Conservation (phyloP, 2,329 filamentous ascomycete genomes). For the Cytospora schulzeri region DNA sequence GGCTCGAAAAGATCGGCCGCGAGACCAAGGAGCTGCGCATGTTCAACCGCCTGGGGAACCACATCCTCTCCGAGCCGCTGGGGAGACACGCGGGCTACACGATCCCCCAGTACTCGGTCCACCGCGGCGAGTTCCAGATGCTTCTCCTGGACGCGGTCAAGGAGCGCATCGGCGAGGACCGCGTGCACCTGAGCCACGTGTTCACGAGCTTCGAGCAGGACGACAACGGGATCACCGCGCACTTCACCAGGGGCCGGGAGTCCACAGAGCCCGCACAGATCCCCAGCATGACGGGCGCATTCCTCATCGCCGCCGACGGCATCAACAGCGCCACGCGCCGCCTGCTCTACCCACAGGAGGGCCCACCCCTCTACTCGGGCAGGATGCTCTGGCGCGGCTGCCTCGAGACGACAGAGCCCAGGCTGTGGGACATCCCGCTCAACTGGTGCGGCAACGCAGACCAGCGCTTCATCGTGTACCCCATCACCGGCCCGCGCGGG, state of each 20-base stretch:
- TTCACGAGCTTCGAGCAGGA: slow-evolving; percentile 41
- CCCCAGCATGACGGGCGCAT: slow-evolving; percentile 37
- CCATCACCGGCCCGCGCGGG: slow-evolving; percentile 42
- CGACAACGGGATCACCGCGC: slow-evolving; percentile 39
- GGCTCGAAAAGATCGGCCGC: slow-evolving; percentile 43
- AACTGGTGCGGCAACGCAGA: slow-evolving; percentile 50
- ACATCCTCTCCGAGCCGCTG: slow-evolving; percentile 45
- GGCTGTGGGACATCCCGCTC: slow-evolving; percentile 46
- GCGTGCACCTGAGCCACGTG: slow-evolving; percentile 43
- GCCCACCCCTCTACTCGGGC: slow-evolving; percentile 47
- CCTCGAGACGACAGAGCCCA: slow-evolving; percentile 41
- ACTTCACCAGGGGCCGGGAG: slow-evolving; percentile 31
- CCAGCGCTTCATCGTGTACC: slow-evolving; percentile 51
- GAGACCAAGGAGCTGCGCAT: slow-evolving; percentile 47
- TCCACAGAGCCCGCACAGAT: slow-evolving; percentile 33
- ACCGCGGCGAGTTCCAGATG: slow-evolving; percentile 49
- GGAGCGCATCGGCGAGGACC: slow-evolving; percentile 42
- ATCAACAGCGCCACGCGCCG: slow-evolving; percentile 47
- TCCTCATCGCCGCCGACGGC: slow-evolving; percentile 46
- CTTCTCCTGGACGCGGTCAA: slow-evolving; percentile 45
- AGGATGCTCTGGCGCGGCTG: slow-evolving; percentile 50
- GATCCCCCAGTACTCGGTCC: slow-evolving; percentile 47
- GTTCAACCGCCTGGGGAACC: slow-evolving; percentile 46
- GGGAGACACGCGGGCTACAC: slow-evolving; percentile 44
- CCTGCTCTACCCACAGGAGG: slow-evolving; percentile 46